A percentile compares a stretch with the other conserved stretches of the same genome.
These are phyloP conservation scores for Aspergillus affinis DNA, from an alignment of 495 filamentous ascomycete species.

Conservation along the genomic window DNA sequence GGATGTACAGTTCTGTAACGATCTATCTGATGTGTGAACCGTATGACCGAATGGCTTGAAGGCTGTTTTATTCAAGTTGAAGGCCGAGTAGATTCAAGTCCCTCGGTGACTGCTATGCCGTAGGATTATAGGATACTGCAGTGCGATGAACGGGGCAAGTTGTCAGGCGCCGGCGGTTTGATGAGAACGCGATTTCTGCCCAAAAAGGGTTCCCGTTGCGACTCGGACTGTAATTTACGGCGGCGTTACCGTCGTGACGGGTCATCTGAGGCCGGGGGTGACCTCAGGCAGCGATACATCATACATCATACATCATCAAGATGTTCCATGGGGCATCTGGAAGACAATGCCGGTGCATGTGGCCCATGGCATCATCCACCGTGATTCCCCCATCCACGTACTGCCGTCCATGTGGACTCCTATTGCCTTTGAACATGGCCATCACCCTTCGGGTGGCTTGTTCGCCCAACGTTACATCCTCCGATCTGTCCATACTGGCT, in stretches of 20 bases:
- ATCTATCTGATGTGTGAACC: no score
- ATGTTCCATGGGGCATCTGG: neutral
- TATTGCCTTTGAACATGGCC: no score
- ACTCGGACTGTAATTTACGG: neutral
- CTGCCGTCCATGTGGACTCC: constrained; percentile 4
- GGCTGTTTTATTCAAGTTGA: no score
- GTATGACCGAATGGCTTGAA: neutral
- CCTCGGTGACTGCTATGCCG: no score
- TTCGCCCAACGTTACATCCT: neutral
- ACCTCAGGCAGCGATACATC: no score
- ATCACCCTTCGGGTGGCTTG: neutral
- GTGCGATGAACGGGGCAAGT: neutral
- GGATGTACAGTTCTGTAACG: no score
- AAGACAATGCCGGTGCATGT: neutral
- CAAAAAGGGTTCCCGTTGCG: neutral
- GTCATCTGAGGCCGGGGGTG: no score
- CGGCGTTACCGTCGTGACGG: neutral
- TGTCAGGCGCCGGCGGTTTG: neutral
- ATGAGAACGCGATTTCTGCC: neutral
- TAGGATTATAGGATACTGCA: no score
- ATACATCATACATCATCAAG: neutral
- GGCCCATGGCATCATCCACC: neutral
- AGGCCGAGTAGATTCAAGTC: no score
- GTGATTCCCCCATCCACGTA: constrained; percentile 2
- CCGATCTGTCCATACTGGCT: neutral